Conservation (phyloP, 257 asterid species). For the Ophiorrhiza pumila region DNA sequence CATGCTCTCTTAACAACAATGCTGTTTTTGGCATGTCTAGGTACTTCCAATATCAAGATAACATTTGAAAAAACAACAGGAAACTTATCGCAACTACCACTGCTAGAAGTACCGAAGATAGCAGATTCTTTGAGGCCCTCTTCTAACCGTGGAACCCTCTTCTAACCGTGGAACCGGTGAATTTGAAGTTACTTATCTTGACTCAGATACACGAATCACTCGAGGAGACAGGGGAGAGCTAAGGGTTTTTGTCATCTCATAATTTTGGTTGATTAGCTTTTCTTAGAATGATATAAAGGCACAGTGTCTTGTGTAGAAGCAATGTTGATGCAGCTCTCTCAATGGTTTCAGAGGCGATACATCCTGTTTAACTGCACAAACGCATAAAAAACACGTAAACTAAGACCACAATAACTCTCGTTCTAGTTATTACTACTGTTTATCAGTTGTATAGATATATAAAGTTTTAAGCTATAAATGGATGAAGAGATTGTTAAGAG, state of each 20-base stretch:
- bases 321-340: background rate
- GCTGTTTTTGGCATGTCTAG: slow-evolving; percentile 31
- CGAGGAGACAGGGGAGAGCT: slow-evolving; percentile 88
- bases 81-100: slow-evolving; percentile 79
- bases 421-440: background rate
- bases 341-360: no score
- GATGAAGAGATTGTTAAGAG: background rate
- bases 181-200: slow-evolving; percentile 80
- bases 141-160: no score
- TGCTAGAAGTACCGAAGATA: slow-evolving; percentile 67
- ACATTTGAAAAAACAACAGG: slow-evolving; percentile 80
- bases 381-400: no score
- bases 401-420: background rate
- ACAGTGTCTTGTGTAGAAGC: background rate
- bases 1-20: background rate
- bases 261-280: slow-evolving; percentile 12
- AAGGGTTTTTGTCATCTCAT: slow-evolving; percentile 78
- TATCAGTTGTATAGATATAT: background rate
- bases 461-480: background rate
- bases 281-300: background rate
- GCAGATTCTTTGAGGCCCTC: slow-evolving; percentile 75
- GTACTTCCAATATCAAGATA: slow-evolving; percentile 62
- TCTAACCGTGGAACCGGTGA: slow-evolving; percentile 76
- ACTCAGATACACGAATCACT: slow-evolving; percentile 71
- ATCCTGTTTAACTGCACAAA: no score